These are phyloP conservation scores for Talaromyces verruculosus DNA, from an alignment of 2,329 filamentous ascomycete genomes.

Conservation along the genomic window DNA sequence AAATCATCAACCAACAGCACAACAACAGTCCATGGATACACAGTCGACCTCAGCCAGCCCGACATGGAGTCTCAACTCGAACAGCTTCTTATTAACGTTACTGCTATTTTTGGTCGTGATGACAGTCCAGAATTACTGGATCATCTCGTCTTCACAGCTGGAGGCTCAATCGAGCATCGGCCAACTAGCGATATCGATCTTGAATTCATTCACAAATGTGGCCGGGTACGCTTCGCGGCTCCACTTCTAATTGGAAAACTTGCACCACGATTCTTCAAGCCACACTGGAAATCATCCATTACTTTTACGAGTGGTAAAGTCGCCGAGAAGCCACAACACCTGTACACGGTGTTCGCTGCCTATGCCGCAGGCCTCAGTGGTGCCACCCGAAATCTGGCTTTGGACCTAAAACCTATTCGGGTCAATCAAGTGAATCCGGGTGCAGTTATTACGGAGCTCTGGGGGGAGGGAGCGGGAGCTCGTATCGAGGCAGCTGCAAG, in stretches of 20 bases:
- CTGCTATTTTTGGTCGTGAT: conserved; percentile 23
- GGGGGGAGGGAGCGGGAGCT: conserved; percentile 29
- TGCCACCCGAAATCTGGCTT: conserved; percentile 57
- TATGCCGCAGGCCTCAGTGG: conserved; percentile 40
- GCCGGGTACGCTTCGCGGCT: conserved; percentile 38
- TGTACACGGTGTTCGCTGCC: conserved; percentile 34
- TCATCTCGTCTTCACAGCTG: conserved; percentile 61
- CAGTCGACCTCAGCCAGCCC: conserved; percentile 51
- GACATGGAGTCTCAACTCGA: conserved; percentile 48
- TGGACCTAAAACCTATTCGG: conserved; percentile 63
- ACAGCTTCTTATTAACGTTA: conserved; percentile 44
- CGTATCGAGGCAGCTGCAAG: conserved; percentile 25
- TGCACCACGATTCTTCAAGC: conserved; percentile 46
- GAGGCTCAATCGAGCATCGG: conserved; percentile 44
- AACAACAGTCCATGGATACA: conserved; percentile 44
- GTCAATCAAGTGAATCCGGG: conserved; percentile 65
- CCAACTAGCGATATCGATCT: conserved; percentile 30
- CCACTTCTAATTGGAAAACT: conserved; percentile 55
- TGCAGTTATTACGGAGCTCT: conserved; percentile 51
- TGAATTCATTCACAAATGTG: conserved; percentile 25
- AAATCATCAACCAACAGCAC: conserved; percentile 38
- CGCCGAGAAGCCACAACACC: conserved; percentile 40
- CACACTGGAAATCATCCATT: conserved; percentile 49
- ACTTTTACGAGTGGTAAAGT: conserved; percentile 58
- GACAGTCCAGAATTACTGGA: conserved; percentile 40